phyloP scores from a whole-genome alignment of 2,329 filamentous ascomycete species.

The Arthroderma uncinatum region DNA sequence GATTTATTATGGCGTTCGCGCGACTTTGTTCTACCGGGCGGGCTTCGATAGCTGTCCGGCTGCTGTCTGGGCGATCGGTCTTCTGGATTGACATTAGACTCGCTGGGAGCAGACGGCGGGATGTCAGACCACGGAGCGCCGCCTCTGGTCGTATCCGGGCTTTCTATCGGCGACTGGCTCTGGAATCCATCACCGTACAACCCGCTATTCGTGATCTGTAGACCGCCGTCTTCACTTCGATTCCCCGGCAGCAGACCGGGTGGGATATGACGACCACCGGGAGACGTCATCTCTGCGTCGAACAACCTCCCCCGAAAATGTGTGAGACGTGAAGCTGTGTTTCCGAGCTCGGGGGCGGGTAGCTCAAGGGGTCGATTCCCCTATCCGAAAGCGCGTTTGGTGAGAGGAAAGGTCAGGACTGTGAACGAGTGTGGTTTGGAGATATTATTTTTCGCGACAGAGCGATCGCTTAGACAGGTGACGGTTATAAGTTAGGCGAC shows the following conservation, averaged over 20 bases:
- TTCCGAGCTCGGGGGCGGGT: background rate
- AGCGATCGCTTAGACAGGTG: background rate
- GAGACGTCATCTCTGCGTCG: constrained; percentile 29
- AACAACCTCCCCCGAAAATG: background rate
- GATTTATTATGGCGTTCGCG: constrained; percentile 27
- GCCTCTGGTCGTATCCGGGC: constrained; percentile 5
- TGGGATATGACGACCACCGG: constrained; percentile 30
- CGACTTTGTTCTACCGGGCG: constrained; percentile 25
- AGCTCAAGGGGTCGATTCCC: background rate
- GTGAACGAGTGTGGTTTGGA: background rate
- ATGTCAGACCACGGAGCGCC: constrained; percentile 18
- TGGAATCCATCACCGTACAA: constrained; percentile 28
- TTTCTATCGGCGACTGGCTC: constrained; percentile 31
- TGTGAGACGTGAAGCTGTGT: background rate
- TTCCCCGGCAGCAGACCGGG: constrained; percentile 35
- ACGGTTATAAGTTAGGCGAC: background rate
- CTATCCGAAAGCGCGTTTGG: background rate
- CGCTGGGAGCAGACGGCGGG: constrained; percentile 23
- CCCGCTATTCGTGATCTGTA: constrained; percentile 28
- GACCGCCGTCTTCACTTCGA: constrained; percentile 23
- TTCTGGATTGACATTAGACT: constrained; percentile 16
- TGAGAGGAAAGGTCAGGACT: background rate
- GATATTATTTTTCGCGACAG: background rate
- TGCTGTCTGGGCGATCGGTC: constrained; percentile 20
- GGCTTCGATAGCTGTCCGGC: constrained; percentile 22